These are phyloP conservation scores for Trichocladium uniseriatum DNA, from an alignment of 495 filamentous ascomycete species.

Conservation along the genomic window DNA sequence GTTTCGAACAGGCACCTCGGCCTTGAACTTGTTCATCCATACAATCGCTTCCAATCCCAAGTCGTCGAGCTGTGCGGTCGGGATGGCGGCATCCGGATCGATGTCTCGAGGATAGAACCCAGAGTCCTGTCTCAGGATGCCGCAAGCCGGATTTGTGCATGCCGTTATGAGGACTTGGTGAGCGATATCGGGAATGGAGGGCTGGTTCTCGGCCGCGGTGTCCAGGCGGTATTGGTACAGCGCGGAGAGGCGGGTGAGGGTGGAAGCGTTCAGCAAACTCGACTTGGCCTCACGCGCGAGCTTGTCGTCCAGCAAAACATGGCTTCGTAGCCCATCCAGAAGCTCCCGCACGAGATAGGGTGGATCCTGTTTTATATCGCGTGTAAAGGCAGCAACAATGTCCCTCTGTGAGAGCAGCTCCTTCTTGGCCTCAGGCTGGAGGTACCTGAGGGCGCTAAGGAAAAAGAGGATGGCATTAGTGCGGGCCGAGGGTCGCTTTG, in stretches of 20 bases:
- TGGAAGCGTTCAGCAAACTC: conserved; percentile 59
- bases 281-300: conserved; percentile 63
- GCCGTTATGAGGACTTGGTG: conserved; percentile 65
- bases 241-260: conserved; percentile 58
- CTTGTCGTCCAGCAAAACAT: conserved; percentile 59
- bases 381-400: conserved; percentile 56
- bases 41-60: conserved; percentile 58
- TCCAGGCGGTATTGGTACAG: conserved; percentile 55
- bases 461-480: conserved; percentile 68
- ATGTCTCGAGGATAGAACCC: conserved; percentile 67
- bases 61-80: conserved; percentile 44
- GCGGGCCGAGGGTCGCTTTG: conserved; percentile 58
- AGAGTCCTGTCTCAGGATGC: conserved; percentile 56
- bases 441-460: conserved; percentile 60
- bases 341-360: conserved; percentile 60
- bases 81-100: conserved; percentile 41
- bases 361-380: conserved; percentile 62
- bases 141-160: conserved; percentile 60
- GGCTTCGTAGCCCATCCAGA: conserved; percentile 51
- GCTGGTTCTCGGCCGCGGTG: conserved; percentile 14
- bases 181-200: conserved; percentile 47
- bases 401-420: conserved; percentile 69
- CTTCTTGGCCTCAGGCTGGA: conserved; percentile 58
- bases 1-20: conserved; percentile 64
- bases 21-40: conserved; percentile 56